Conservation (phyloP, 176 grass and related monocot genomes). For the Oryza nivara region DNA sequence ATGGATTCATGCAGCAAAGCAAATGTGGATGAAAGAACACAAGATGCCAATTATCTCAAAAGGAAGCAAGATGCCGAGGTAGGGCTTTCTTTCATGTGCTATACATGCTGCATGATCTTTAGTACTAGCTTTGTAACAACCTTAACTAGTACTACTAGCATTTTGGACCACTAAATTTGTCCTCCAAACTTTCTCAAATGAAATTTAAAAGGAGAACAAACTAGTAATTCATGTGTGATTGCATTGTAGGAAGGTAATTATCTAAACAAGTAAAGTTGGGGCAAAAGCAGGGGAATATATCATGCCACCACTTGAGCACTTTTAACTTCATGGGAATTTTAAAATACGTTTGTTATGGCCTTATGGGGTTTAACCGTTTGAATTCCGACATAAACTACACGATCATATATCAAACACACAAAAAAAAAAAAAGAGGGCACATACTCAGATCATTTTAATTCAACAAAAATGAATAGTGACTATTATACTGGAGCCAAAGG, state of each 20-base stretch:
- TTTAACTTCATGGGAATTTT: background rate
- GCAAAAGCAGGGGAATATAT: background rate
- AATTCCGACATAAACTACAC: background rate
- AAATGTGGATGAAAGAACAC: conserved; percentile 21
- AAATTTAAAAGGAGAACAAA: background rate
- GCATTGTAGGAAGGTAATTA: background rate
- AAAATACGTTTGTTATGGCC: background rate
- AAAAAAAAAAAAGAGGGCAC: background rate
- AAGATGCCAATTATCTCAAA: conserved; percentile 2
- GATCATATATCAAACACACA: background rate
- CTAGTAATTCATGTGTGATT: background rate
- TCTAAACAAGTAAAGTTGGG: background rate
- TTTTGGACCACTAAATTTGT: conserved; percentile 23
- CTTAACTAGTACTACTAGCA: background rate
- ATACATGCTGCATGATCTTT: background rate
- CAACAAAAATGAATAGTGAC: background rate
- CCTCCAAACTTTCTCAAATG: too few relatives aligned
- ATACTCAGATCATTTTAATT: background rate
- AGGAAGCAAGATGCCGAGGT: background rate
- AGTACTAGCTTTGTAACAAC: conserved; percentile 14
- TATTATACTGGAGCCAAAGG: background rate
- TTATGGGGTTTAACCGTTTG: background rate
- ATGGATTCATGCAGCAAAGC: background rate
- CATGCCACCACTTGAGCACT: background rate
- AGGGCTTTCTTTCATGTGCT: conserved; percentile 16